Percentiles rank a stretch among this genome's conserved stretches.
These are phyloP conservation scores for Starmerella potacharoeniae DNA, from an alignment of 805 yeast genomes.

Conservation along the genomic window DNA sequence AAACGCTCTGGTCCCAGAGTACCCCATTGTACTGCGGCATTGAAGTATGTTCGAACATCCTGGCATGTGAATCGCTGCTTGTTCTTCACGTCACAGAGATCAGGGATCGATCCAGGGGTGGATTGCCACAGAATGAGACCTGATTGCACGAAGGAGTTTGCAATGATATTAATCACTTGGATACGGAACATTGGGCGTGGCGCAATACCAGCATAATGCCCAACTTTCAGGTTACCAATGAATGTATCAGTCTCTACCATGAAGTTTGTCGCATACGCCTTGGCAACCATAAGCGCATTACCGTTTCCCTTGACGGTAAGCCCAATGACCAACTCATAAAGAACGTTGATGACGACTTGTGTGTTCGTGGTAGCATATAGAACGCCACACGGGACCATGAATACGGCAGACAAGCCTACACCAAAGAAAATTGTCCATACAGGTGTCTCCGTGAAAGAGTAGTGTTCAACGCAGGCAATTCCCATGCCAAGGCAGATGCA, in stretches of 20 bases:
- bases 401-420: conserved; percentile 40
- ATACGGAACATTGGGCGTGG: conserved; percentile 49
- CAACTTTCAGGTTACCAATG: conserved; percentile 42
- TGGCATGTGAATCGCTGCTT: conserved; percentile 36
- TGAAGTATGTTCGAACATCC: conserved; percentile 32
- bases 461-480: conserved; percentile 33
- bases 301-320: conserved; percentile 49
- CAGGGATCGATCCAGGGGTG: conserved; percentile 27
- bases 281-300: conserved; percentile 40
- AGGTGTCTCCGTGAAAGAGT: conserved; percentile 31
- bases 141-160: conserved; percentile 24
- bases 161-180: conserved; percentile 29
- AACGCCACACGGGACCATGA: conserved; percentile 42
- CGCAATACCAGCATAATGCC: conserved; percentile 48
- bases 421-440: conserved; percentile 42
- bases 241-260: conserved; percentile 53
- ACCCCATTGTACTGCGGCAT: conserved; percentile 47
- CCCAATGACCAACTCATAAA: conserved; percentile 42
- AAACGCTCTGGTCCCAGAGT: conserved; percentile 34
- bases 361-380: conserved; percentile 41
- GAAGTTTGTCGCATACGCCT: conserved; percentile 47
- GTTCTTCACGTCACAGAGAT: conserved; percentile 28
- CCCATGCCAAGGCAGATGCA: conserved; percentile 37
- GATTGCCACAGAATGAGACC: conserved; percentile 30
- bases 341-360: conserved; percentile 40